Evolutionary conservation across 2,329 filamentous ascomycete species (phyloP), one percentile per base, ranked within the genome.

Genomic region (Neocatenulostroma microsporum): DNA sequence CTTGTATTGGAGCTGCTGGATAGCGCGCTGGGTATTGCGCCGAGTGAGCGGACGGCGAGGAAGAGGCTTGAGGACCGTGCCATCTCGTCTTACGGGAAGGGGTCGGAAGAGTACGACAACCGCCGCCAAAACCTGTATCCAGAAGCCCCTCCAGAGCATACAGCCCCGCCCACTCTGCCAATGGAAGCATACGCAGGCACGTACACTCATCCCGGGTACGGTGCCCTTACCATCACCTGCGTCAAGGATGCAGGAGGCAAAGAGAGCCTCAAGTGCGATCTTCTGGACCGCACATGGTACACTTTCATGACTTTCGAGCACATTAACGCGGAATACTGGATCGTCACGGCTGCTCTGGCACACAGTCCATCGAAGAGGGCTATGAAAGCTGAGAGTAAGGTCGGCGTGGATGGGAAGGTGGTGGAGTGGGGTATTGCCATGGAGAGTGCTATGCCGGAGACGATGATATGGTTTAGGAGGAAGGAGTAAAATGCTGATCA

Each of bases 331-430:
- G 34, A 36, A 18, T 14, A 30, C 25, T 29, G 34, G 25, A 5
- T 29, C 4, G 32, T 25, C 11, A 24, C 10, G 13, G 9, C 11
- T 7, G n/a, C 8, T 9, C 7, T 12, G 18, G 12, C n/a, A 5
- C n/a, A 29, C 9, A 36, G 20, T 19, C 33, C 33, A 14, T 29
- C 15, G 8, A 10, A 5, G 9, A 28, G n/a, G 34, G 6, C 17
- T 4, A 5, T 23, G 25, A 19, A 13, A 8, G 34, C 24, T 4
- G 12, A 14, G 7, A 29, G 34, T 17, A 23, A 30, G 15, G n/a
- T 29, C 9, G 34, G 34, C 9, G 6, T 23, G 14, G 34, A 36
- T 14, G 34, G 34, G n/a, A 36, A 28, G 18, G 18, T 30, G n/a
- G 10, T 7, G 15, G 14, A 5, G 15, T 36, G 24, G 24, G 5